A percentile compares a stretch with the other conserved stretches of the same genome.
Conservation (phyloP, 2,329 filamentous ascomycete species). For the Verruconis gallopava region DNA sequence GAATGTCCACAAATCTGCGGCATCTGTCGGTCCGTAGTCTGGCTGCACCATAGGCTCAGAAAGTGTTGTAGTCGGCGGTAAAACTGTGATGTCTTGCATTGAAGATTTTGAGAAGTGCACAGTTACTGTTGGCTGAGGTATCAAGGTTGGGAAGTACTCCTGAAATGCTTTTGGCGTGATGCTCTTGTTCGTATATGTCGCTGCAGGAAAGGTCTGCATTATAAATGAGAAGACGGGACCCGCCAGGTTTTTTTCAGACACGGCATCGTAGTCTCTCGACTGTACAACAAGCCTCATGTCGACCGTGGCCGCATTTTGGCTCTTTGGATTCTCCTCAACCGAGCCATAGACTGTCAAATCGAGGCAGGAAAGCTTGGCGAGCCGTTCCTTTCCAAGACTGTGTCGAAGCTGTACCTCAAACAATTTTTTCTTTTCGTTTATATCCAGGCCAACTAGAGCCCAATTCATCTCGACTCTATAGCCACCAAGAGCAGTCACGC, state of each 20-base stretch:
- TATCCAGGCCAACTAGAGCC: conserved; percentile 34
- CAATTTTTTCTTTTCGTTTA: conserved; percentile 26
- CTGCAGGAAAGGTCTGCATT: conserved; percentile 12
- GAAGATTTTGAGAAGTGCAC: conserved; percentile 6
- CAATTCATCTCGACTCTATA: conserved; percentile 28
- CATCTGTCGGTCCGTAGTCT: conserved; percentile 19
- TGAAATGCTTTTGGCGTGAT: conserved; percentile 1
- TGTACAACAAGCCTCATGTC: conserved; percentile 23
- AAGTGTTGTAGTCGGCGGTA: conserved; percentile 10
- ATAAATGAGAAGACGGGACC: conserved; percentile 12
- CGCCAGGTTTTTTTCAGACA: conserved; percentile 3
- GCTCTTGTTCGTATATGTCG: conserved; percentile 6
- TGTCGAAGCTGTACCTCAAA: conserved; percentile 13
- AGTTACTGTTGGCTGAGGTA: conserved; percentile 11
- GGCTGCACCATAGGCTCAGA: conserved; percentile 13
- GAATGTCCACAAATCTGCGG: conserved; percentile 18
- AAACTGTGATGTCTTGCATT: conserved; percentile 6
- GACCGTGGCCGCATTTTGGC: conserved; percentile 23
- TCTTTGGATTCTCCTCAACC: conserved; percentile 17
- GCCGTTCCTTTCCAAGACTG: conserved; percentile 14
- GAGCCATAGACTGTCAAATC: conserved; percentile 21
- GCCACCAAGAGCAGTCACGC: conserved; percentile 24
- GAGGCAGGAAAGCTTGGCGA: conserved; percentile 14
- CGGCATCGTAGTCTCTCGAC: conserved; percentile 12
- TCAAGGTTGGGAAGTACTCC: conserved; percentile 15